phyloP scores from a whole-genome alignment of 176 grass and related monocot species.

The Oryza meyeriana region DNA sequence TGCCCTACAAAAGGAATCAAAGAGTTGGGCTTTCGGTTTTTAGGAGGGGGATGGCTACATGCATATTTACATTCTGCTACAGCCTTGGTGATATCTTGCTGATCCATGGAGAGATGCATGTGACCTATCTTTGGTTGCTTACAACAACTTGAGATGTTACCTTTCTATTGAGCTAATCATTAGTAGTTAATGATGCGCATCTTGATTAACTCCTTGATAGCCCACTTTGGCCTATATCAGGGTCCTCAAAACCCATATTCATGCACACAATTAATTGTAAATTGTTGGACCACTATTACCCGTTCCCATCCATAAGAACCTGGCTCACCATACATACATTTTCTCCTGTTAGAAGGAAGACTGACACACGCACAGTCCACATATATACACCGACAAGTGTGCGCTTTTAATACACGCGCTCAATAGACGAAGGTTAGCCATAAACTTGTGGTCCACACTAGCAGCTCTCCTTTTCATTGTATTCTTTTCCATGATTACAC shows the following conservation, averaged over 20 bases:
- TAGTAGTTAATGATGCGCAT: constrained; percentile 41
- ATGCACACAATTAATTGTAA: not conserved
- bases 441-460: no score
- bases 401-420: no score
- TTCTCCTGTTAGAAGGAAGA: not conserved
- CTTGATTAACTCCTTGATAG: constrained; percentile 46
- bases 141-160: constrained; percentile 34
- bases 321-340: not conserved
- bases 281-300: constrained; percentile 4
- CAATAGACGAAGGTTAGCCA: no score
- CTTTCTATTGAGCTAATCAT: constrained; percentile 43
- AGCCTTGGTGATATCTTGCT: not conserved
- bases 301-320: not conserved
- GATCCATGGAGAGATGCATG: constrained; percentile 21
- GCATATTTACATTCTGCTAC: constrained; percentile 1
- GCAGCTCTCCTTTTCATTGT: no score
- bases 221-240: constrained; percentile 20
- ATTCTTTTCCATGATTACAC: no score
- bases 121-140: not conserved
- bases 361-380: not conserved
- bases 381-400: no score
- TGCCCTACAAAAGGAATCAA: constrained; percentile 31
- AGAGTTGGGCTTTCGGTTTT: constrained; percentile 18
- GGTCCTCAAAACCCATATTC: constrained; percentile 27
- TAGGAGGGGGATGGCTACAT: not conserved